A percentile compares a stretch with the other conserved stretches of the same genome.
phyloP scores from a whole-genome alignment of 306 rosid genomes.

The Trichosanthes cucumerina region DNA sequence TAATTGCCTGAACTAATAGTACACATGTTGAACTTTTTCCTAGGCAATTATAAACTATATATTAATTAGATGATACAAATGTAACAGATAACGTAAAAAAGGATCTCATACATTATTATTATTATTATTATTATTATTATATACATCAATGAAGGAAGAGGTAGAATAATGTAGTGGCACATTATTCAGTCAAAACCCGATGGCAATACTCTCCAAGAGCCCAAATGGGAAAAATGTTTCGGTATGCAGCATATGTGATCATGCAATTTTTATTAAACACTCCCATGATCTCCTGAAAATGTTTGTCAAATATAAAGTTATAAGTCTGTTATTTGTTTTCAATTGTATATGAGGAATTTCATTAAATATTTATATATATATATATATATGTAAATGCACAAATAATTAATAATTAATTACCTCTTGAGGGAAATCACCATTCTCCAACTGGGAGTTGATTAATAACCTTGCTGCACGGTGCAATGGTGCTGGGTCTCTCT shows the following conservation, averaged over 20 bases:
- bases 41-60: background rate
- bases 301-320: background rate
- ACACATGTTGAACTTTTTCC: background rate
- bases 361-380: background rate
- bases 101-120: background rate
- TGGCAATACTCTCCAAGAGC: slow-evolving; percentile 17
- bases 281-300: slow-evolving; percentile 26
- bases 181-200: slow-evolving; percentile 5
- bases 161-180: background rate
- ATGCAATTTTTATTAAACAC: slow-evolving; percentile 31
- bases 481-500: slow-evolving; percentile 11
- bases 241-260: slow-evolving; percentile 31
- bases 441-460: slow-evolving; percentile 13
- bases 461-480: slow-evolving; percentile 12
- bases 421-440: slow-evolving; percentile 16
- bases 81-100: background rate
- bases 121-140: no score
- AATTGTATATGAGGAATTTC: background rate
- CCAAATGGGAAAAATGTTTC: slow-evolving; percentile 18
- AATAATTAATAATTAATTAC: background rate
- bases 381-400: background rate
- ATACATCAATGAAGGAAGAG: background rate
- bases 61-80: background rate
- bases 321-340: background rate
- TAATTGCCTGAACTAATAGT: background rate